phyloP scores from a whole-genome alignment of 352 stramenopile genomes.

The Pythium sp. region DNA sequence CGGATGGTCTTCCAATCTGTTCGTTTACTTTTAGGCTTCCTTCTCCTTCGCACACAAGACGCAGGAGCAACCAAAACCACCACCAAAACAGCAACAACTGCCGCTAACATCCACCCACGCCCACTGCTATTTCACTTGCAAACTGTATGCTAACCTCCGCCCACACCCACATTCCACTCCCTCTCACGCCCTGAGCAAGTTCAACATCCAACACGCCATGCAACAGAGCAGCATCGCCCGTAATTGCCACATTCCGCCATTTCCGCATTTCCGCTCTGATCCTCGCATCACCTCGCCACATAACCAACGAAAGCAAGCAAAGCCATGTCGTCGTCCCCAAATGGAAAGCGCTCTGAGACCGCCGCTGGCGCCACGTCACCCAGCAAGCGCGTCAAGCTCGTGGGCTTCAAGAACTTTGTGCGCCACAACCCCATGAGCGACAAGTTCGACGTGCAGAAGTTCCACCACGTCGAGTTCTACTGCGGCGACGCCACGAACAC shows the following conservation, averaged over 20 bases:
- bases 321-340: conserved; percentile 7
- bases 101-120: background rate
- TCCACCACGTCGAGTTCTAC: conserved; percentile 88
- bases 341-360: conserved; percentile 11
- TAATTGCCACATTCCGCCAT: background rate
- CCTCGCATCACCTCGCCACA: conserved; percentile 2
- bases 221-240: background rate
- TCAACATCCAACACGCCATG: background rate
- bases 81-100: conserved; percentile 4
- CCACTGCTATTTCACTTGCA: background rate
- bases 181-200: background rate
- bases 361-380: conserved; percentile 4
- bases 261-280: conserved; percentile 9
- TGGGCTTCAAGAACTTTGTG: conserved; percentile 75
- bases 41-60: background rate
- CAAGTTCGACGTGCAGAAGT: conserved; percentile 73
- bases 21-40: conserved; percentile 16
- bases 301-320: background rate
- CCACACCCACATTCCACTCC: background rate
- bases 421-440: conserved; percentile 75
- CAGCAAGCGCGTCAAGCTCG: conserved; percentile 58
- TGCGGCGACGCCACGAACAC: conserved; percentile 75
- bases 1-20: conserved; percentile 15
- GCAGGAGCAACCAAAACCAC: background rate
- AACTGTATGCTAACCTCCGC: conserved; percentile 8